phyloP scores from a whole-genome alignment of 805 yeast genomes.

The Spencermartinsiella europaea region DNA sequence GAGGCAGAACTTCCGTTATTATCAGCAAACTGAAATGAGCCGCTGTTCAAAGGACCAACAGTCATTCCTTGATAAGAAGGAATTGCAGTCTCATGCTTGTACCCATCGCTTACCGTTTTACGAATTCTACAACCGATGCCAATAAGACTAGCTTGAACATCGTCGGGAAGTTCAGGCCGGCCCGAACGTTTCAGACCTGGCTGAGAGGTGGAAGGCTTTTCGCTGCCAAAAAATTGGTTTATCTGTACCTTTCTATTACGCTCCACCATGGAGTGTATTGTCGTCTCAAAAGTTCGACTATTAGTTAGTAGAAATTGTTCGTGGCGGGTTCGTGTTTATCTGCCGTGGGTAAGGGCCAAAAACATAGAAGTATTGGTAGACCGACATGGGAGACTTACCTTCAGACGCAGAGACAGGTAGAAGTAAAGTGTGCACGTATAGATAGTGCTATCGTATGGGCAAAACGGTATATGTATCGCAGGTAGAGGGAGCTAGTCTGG shows the following conservation, averaged over 20 bases:
- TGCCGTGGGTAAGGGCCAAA: no score
- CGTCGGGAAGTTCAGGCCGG: slow-evolving; percentile 19
- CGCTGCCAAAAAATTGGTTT: slow-evolving; percentile 9
- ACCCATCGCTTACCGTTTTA: slow-evolving; percentile 30
- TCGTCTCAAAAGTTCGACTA: no score
- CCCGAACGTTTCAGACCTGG: slow-evolving; percentile 8
- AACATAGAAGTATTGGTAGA: no score
- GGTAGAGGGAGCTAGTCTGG: no score
- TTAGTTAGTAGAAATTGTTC: no score
- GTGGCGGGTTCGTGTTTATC: no score
- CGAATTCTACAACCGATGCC: slow-evolving; percentile 25
- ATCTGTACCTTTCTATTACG: slow-evolving; percentile 6
- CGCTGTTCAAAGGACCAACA: slow-evolving; percentile 22
- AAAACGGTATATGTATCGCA: no score
- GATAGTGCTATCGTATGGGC: no score
- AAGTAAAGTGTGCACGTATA: no score
- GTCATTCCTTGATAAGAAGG: slow-evolving; percentile 26
- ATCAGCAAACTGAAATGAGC: slow-evolving; percentile 7
- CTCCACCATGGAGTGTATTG: no score
- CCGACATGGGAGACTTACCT: no score
- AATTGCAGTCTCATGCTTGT: slow-evolving; percentile 20
- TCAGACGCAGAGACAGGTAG: no score
- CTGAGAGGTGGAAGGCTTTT: slow-evolving; percentile 3
- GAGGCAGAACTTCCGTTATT: background rate
- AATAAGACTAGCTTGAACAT: slow-evolving; percentile 21